Evolutionary conservation across 179 eudicot genomes (phyloP), one percentile per base, ranked within the genome.

Genomic region (Carnegiea gigantea): DNA sequence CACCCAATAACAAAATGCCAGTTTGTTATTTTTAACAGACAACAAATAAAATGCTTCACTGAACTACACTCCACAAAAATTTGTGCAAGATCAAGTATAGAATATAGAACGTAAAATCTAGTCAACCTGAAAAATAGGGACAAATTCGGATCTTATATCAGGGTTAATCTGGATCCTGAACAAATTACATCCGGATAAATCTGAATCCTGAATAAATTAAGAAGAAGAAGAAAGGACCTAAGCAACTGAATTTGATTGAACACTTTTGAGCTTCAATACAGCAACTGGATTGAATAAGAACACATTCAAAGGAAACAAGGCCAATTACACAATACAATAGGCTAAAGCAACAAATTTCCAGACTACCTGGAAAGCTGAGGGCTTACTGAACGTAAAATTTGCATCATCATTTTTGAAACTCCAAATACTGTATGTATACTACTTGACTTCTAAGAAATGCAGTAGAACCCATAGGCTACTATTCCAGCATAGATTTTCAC

Each of bases 381-480:
- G 78, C 65, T 59, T 28, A 83, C 38, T 21, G 71, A 81, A 81
- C 75, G 79, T 79, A 84, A 75, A 76, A 57, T 57, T 70, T 33
- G 21, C 73, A 59, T 76, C 77, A 76, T 68, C 51, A 54, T 71
- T 71, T 77, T 43, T 14, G 8, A 70, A 78, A 64, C 71, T 79
- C 72, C 76, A 59, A 77, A 77, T 75, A 81, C 76, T 79, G 86
- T 83, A 83, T 80, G 43, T 38, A 38, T 38, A 3, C 68, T 30
- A 28, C 43, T 83, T 28, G 30, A 86, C 88, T 86, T 75, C 77
- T 67, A 75, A 78, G 64, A 70, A 79, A 79, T 17, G 73, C 44
- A 33, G 33, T 65, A 70, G 18, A 70, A 33, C 20, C 73, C 43
- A 70, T 30, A 33, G 17, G 26, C 43, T 70, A 30, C 21, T 70